Evolutionary conservation across 257 asterid species (phyloP), one percentile per base, ranked within the genome.

Genomic region (Ballota nigra): DNA sequence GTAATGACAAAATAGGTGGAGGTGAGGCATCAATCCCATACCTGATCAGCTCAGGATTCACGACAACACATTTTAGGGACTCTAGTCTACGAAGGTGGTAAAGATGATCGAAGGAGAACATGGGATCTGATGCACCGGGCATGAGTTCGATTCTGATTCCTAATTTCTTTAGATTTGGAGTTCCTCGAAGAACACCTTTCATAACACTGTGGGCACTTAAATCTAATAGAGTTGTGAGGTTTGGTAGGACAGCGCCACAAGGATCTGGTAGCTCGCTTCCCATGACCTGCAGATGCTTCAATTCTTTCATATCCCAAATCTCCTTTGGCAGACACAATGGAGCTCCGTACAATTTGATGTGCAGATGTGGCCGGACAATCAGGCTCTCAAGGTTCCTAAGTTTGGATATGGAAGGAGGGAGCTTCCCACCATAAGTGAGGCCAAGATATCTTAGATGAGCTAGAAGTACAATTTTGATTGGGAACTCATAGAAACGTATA

Each of bases 401-500:
- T 38, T 22, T 38, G 31, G 36, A 22, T 12, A 64, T 40, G 19
- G 36, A 64, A 0, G 5, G n/a, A 10, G 67, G 67, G 43, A 64
- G 31, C 16, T 12, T 12, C 3, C 6, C 43, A 16, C 24, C 5
- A 9, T 0, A 41, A 4, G 53, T 58, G 16, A 68, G 9, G 20
- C 70, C 70, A 68, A 75, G 34, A 36, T 67, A 68, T 40, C 23
- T 34, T n/a, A 68, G 33, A 6, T 41, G 58, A 18, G 57, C 28
- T 12, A 56, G 61, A 15, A 43, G 24, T 7, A 40, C 8, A 6
- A 72, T 15, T 15, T 4, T 23, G 0, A 22, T 1, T 1, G 64
- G 58, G 43, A 36, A 73, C 26, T 53, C 8, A 9, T 52, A 52
- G 31, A 34, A 49, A 5, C 18, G n/a, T 6, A 63, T 18, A 34